phyloP scores from a whole-genome alignment of 345 rosid species.

The Reutealis trisperma region DNA sequence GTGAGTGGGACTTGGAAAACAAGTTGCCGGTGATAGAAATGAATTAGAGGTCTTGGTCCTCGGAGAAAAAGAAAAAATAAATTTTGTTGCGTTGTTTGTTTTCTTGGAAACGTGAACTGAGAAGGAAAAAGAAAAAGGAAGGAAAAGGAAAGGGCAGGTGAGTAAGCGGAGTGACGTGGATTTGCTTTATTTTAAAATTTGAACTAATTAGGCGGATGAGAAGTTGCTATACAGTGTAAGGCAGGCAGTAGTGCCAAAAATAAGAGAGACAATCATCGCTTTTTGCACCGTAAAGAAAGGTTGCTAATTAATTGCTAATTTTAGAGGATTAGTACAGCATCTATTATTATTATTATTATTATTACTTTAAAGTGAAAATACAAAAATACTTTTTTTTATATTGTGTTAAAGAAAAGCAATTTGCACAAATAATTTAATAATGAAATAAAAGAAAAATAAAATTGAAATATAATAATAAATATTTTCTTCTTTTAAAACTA shows the following conservation, averaged over 20 bases:
- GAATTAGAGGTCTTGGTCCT: neutral
- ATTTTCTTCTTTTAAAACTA: too few species aligned
- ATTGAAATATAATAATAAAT: too few species aligned
- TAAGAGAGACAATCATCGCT: neutral
- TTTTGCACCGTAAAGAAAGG: neutral
- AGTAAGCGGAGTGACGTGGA: conserved; percentile 17
- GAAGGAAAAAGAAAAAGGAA: neutral
- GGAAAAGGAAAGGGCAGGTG: neutral
- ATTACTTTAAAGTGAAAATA: too few species aligned
- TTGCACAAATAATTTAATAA: too few species aligned
- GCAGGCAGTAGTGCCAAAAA: neutral
- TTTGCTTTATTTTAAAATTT: conserved; percentile 9
- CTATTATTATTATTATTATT: too few species aligned
- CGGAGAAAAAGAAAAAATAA: neutral
- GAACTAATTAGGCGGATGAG: conserved; percentile 21
- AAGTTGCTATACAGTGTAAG: neutral
- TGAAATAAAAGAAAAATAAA: too few species aligned
- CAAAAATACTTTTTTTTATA: too few species aligned
- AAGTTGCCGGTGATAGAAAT: neutral
- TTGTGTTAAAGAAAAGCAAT: too few species aligned
- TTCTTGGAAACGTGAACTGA: conserved; percentile 16
- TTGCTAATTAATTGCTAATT: too few species aligned
- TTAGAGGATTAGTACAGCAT: too few species aligned
- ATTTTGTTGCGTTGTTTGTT: neutral
- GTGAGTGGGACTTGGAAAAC: neutral